Evolutionary conservation across 805 yeast genomes (phyloP).

Genomic region (Maudiozyma turicensis): DNA sequence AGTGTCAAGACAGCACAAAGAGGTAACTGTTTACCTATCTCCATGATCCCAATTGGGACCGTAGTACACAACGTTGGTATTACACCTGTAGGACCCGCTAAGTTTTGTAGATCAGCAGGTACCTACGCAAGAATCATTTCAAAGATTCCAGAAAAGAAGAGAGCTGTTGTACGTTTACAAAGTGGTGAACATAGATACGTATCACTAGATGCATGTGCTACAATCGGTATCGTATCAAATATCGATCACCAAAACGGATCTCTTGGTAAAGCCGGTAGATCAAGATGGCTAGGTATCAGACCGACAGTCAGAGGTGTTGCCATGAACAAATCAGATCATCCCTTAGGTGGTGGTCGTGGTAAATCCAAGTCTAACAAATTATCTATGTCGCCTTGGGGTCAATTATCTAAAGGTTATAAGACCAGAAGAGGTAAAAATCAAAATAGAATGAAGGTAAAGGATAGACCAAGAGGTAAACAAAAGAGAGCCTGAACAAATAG

Average conservation of each 20-base stretch:
- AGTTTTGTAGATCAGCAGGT: constrained; percentile 90
- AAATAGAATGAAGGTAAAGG: constrained; percentile 78
- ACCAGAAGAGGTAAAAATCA: constrained; percentile 84
- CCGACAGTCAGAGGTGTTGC: constrained; percentile 98
- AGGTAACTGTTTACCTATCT: constrained; percentile 90
- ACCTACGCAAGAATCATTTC: constrained; percentile 82
- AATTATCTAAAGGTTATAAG: constrained; percentile 82
- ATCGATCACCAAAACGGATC: constrained; percentile 82
- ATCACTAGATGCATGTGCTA: constrained; percentile 78
- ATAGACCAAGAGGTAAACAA: constrained; percentile 75
- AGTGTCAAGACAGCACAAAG: constrained; percentile 79
- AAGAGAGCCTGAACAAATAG: constrained; percentile 6
- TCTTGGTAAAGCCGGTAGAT: constrained; percentile 95
- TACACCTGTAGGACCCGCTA: constrained; percentile 66
- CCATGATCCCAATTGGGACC: constrained; percentile 91
- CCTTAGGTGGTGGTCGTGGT: constrained; percentile 99
- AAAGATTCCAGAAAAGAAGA: constrained; percentile 58
- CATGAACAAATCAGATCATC: constrained; percentile 95
- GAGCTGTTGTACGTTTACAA: constrained; percentile 72
- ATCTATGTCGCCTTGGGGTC: constrained; percentile 96
- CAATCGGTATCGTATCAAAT: constrained; percentile 87
- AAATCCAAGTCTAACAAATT: constrained; percentile 92
- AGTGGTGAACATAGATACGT: constrained; percentile 93
- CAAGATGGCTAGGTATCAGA: constrained; percentile 84
- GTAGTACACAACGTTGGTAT: constrained; percentile 82